Evolutionary conservation across 441 rosid species (phyloP), one percentile per base, ranked within the genome.

Genomic region (Rhodomyrtus psidioides): DNA sequence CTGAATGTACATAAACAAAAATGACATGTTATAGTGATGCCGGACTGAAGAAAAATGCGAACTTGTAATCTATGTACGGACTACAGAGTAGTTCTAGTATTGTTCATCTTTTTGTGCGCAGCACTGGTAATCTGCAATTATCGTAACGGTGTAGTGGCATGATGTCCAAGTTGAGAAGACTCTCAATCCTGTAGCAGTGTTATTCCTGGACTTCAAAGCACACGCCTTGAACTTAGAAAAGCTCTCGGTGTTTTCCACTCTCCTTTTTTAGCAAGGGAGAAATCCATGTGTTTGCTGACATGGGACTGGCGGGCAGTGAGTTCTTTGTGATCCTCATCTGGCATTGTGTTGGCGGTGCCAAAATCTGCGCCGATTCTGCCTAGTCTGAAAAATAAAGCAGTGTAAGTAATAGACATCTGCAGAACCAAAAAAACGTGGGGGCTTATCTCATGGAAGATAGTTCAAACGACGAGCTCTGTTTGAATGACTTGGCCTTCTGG

Each of bases 281-380:
- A 85, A 88, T 91, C 95, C 95, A 93, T 90, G 94, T 83, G 86
- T 95, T 96, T n/a, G 91, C 70, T 26, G 93, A 81, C 89, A 88
- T 17, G 85, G 92, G 92, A 62, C 89, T 89, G n/a, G 91, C 87
- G 34, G 84, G 84, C 39, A 84, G 57, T 9, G 96, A 90, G 91
- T 84, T 91, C 91, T 92, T 95, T 16, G 92, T 86, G 62, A 93
- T 81, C 85, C 93, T 90, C 93, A 96, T 91, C 90, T 93, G 95
- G 93, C 96, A 93, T 92, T 94, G 94, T 53, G 92, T 87, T n/a
- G 92, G 89, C 44, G 95, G 94, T 88, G 98, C 95, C 88, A 95
- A 89, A 85, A 97, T 91, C 90, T 94, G 96, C 4, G 95, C 96
- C 99, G 95, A 94, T 88, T 91, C 88, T 89, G 34, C 88, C 91